Conservation (phyloP, 331 rosid species). For the Malus hybrid region DNA sequence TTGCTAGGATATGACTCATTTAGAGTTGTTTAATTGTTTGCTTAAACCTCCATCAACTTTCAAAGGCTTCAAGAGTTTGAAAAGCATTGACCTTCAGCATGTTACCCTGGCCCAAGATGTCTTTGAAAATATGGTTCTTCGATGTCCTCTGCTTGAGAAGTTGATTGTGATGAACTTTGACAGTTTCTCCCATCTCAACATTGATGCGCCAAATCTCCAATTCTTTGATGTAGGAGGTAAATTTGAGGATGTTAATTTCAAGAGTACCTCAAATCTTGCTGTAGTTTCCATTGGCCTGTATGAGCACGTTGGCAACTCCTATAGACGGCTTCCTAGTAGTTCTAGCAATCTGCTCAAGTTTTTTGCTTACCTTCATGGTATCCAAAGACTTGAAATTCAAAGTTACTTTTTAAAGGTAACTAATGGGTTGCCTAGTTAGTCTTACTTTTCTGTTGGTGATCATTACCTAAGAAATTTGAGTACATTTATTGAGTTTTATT, state of each 20-base stretch:
- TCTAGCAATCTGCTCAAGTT: constrained; percentile 43
- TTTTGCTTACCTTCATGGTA: constrained; percentile 38
- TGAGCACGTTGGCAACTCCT: constrained; percentile 15
- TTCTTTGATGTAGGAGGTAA: constrained; percentile 45
- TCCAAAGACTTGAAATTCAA: constrained; percentile 42
- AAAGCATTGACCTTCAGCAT: constrained; percentile 56
- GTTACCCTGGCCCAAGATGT: constrained; percentile 52
- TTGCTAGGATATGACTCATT: constrained; percentile 39
- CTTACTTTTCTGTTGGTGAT: background rate
- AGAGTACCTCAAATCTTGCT: constrained; percentile 38
- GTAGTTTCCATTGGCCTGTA: constrained; percentile 40
- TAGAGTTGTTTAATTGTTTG: constrained; percentile 52
- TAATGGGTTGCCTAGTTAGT: too few species aligned
- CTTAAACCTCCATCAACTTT: constrained; percentile 49
- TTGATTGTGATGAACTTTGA: constrained; percentile 46
- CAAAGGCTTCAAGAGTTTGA: constrained; percentile 46
- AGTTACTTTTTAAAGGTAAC: constrained; percentile 50
- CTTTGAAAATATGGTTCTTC: constrained; percentile 42
- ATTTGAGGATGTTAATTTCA: constrained; percentile 38
- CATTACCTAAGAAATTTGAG: background rate
- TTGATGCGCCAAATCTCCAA: constrained; percentile 51
- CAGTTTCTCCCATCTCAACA: constrained; percentile 42
- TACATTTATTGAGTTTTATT: background rate
- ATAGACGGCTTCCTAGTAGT: constrained; percentile 14
- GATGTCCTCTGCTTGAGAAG: constrained; percentile 55